A percentile compares a stretch with the other conserved stretches of the same genome.
These are phyloP conservation scores for Halteria grandinella DNA, from an alignment of 73 alveolate genomes.

Conservation along the genomic window DNA sequence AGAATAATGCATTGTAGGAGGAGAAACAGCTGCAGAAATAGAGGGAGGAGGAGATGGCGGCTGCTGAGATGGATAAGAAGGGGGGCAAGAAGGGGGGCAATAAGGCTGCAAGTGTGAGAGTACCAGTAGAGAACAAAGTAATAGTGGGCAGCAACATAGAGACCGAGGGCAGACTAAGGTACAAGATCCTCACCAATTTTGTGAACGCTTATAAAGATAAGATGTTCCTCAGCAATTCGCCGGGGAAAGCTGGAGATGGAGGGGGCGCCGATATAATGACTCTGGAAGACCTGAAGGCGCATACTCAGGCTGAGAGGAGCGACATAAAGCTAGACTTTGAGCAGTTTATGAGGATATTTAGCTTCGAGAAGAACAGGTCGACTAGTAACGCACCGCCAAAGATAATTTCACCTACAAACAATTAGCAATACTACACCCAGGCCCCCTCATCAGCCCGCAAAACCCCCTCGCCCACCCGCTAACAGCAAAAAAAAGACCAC, in stretches of 20 bases:
- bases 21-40: not conserved
- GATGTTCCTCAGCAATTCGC: constrained; percentile 1
- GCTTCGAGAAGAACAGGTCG: constrained; percentile 41
- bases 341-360: constrained; percentile 35
- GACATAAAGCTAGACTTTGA: constrained; percentile 37
- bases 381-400: too few relatives aligned
- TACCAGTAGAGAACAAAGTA: not conserved
- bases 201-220: constrained; percentile 46
- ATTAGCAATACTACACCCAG: not conserved
- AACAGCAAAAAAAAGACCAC: not conserved
- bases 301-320: constrained; percentile 5
- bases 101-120: not conserved
- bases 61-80: not conserved
- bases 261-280: not conserved
- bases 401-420: too few relatives aligned
- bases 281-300: not conserved
- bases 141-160: not conserved
- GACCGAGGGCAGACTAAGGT: constrained; percentile 29
- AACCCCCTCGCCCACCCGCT: too few relatives aligned
- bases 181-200: constrained; percentile 37
- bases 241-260: constrained; percentile 10
- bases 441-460: not conserved
- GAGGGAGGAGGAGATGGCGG: constrained; percentile 16
- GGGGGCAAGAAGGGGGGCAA: not conserved
- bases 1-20: constrained; percentile 6